Percentiles rank a stretch among this genome's conserved stretches.
Conservation (phyloP, 2,329 filamentous ascomycete species). For the Elsinoe perseae region DNA sequence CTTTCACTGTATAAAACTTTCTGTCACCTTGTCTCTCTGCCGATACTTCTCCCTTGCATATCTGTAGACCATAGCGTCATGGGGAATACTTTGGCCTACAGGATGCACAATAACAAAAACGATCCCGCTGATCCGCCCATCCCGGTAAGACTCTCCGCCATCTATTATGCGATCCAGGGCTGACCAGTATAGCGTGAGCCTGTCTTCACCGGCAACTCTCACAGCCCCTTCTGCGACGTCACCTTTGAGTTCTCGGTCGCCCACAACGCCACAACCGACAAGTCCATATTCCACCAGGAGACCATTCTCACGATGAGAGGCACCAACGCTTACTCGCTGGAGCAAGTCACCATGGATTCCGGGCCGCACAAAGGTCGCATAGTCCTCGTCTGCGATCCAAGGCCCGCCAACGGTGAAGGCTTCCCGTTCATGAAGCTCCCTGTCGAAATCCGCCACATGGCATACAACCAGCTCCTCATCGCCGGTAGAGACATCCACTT, state of each 20-base stretch:
- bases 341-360: background rate
- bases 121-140: background rate
- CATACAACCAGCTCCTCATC: constrained; percentile 5
- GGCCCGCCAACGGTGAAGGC: background rate
- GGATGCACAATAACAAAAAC: background rate
- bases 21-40: background rate
- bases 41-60: background rate
- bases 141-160: no score
- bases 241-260: background rate
- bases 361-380: background rate
- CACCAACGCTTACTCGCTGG: background rate
- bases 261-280: background rate
- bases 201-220: background rate
- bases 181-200: background rate
- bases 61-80: background rate
- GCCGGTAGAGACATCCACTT: background rate
- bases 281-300: background rate
- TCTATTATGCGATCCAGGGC: no score
- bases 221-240: background rate
- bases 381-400: background rate
- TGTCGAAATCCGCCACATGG: constrained; percentile 18
- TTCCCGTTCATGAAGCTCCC: constrained; percentile 15
- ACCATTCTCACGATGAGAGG: background rate
- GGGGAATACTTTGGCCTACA: background rate
- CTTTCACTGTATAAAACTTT: background rate